Percentiles rank a stretch among this genome's conserved stretches.
Conservation (phyloP, 1,139 yeast genomes). For the Meyerozyma athensensis region DNA sequence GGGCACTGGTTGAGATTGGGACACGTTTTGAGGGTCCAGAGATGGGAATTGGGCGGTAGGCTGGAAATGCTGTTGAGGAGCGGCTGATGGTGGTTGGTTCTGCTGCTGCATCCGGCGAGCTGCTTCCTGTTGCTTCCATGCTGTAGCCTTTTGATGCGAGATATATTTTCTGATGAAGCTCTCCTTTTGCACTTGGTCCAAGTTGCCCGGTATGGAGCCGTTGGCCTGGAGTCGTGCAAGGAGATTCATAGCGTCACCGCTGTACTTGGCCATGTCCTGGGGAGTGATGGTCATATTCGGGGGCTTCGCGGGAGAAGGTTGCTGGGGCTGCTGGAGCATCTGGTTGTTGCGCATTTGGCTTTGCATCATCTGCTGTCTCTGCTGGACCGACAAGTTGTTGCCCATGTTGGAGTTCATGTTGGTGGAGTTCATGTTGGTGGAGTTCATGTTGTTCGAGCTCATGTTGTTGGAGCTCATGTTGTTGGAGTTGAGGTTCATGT, state of each 20-base stretch:
- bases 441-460: not conserved
- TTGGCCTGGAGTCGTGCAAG: constrained; percentile 36
- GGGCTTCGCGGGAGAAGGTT: constrained; percentile 16
- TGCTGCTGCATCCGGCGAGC: constrained; percentile 5
- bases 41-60: constrained; percentile 4
- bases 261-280: constrained; percentile 39
- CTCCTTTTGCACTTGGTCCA: constrained; percentile 35
- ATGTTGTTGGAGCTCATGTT: constrained; percentile 7
- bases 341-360: constrained; percentile 8
- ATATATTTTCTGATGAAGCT: constrained; percentile 38
- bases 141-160: constrained; percentile 35
- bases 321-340: constrained; percentile 6
- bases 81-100: constrained; percentile 10
- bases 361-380: constrained; percentile 8
- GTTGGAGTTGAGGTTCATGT: not conserved
- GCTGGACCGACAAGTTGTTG: not conserved
- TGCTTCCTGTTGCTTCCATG: constrained; percentile 38
- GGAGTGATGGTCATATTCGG: constrained; percentile 39
- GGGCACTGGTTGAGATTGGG: constrained; percentile 8
- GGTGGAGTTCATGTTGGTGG: constrained; percentile 5
- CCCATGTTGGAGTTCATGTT: constrained; percentile 4
- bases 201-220: constrained; percentile 29
- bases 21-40: constrained; percentile 12
- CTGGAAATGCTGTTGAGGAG: constrained; percentile 5
- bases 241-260: constrained; percentile 38